phyloP scores from a whole-genome alignment of 1,139 yeast genomes.

The Saccharomycopsis hybrid region DNA sequence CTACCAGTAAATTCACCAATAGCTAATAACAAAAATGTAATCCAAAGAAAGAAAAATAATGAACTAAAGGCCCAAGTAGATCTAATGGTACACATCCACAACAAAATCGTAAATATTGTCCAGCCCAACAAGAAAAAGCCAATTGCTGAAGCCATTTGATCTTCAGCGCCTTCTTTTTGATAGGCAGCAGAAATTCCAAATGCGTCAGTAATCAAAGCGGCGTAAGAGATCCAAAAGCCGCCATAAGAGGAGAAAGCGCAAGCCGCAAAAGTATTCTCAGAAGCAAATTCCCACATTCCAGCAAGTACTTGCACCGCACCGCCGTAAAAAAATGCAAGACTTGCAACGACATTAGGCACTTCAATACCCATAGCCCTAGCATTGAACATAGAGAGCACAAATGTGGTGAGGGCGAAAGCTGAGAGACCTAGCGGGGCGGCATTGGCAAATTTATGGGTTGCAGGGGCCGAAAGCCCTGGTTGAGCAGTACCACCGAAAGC shows the following conservation, averaged over 20 bases:
- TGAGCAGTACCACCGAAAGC: slow-evolving; percentile 61
- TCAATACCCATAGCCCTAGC: slow-evolving; percentile 30
- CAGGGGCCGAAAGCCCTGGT: slow-evolving; percentile 49
- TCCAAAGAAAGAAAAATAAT: slow-evolving; percentile 50
- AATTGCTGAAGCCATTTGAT: slow-evolving; percentile 38
- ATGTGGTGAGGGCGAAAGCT: slow-evolving; percentile 41
- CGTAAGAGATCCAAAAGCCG: slow-evolving; percentile 66
- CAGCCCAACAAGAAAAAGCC: slow-evolving; percentile 62
- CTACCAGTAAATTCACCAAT: slow-evolving; percentile 47
- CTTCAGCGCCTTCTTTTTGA: slow-evolving; percentile 28
- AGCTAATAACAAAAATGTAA: slow-evolving; percentile 61
- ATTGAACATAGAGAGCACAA: slow-evolving; percentile 37
- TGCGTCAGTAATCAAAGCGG: slow-evolving; percentile 54
- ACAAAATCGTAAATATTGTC: slow-evolving; percentile 60
- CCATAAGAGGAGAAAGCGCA: slow-evolving; percentile 64
- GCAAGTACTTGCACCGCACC: slow-evolving; percentile 38
- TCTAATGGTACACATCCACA: slow-evolving; percentile 55
- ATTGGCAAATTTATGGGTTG: slow-evolving; percentile 34
- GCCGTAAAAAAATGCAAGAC: slow-evolving; percentile 36
- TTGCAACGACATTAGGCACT: slow-evolving; percentile 32
- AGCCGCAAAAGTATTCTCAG: slow-evolving; percentile 73
- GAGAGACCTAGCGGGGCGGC: slow-evolving; percentile 45
- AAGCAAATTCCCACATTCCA: slow-evolving; percentile 52
- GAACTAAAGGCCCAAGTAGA: slow-evolving; percentile 63
- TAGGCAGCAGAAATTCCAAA: slow-evolving; percentile 56